Base-by-base conservation (phyloP, 805 yeast species). In the Ogataea ramenticola region DNA sequence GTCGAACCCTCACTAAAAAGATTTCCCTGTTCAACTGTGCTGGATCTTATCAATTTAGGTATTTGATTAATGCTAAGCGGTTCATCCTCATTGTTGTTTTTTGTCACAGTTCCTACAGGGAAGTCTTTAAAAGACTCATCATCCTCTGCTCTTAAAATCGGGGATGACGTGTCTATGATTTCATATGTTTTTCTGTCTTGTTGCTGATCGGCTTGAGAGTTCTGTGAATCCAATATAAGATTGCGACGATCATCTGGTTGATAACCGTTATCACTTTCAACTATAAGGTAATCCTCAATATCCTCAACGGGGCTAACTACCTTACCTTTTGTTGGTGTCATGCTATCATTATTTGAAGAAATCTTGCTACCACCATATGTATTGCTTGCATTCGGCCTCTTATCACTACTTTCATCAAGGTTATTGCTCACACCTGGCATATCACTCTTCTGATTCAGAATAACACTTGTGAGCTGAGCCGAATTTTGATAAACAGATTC, bases 11-110 rank as follows among this genome's bases (percentile, higher is more conserved):
- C 27, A 10, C 27, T 7, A 24, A 10, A 24, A 7, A 24, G 10
- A 24, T 24, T 10, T 7, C 27, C 27, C 27, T 10, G 6, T 24
- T 24, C 27, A 6, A 24, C 6, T 7, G 27, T 24, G 6, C 27
- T 24, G 10, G 27, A 24, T 24, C 27, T 24, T 6, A 24, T 10
- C 10, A 24, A 10, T 6, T n/a, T n/a, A 4, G 53, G 53, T 12
- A 50, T 36, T 26, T 50, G 53, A 31, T 50, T 46, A 20, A 50
- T 50, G 1, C n/a, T n/a, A n/a, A n/a, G n/a, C n/a, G n/a, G n/a
- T n/a, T n/a, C n/a, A n/a, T n/a, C n/a, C n/a, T n/a, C n/a, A n/a
- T n/a, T n/a, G n/a, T n/a, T n/a, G n/a, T n/a, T n/a, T n/a, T n/a
- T n/a, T n/a, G n/a, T n/a, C n/a, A n/a, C n/a, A n/a, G n/a, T n/a